Percentiles rank a stretch among this genome's conserved stretches.
Evolutionary conservation across 371 early-diverging fungal genomes (phyloP).

Genomic region (Circinella umbellata): DNA sequence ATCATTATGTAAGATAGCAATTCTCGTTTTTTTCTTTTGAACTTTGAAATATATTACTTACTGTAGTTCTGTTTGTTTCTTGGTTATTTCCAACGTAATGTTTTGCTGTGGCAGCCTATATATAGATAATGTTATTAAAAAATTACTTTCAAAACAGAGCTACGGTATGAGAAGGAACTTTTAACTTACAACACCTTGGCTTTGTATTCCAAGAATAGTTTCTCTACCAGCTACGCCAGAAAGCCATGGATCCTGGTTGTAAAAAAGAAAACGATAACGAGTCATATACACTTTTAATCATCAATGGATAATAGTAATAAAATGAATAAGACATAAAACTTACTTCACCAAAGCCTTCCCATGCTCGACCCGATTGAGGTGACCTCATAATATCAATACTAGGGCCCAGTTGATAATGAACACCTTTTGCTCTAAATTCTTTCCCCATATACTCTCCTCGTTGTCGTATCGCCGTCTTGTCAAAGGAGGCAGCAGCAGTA

Average conservation of each 20-base stretch:
- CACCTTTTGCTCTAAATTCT: slow-evolving; percentile 57
- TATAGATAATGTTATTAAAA: too few relatives aligned
- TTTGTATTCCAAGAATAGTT: slow-evolving; percentile 42
- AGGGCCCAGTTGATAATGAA: slow-evolving; percentile 56
- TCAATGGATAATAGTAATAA: too few relatives aligned
- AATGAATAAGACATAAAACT: not conserved
- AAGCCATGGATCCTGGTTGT: slow-evolving; percentile 53
- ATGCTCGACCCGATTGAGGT: slow-evolving; percentile 58
- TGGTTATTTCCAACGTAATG: slow-evolving; percentile 61
- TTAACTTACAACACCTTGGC: slow-evolving; percentile 43
- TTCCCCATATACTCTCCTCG: slow-evolving; percentile 60
- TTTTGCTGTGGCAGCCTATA: slow-evolving; percentile 56
- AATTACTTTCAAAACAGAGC: too few relatives aligned
- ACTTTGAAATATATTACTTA: slow-evolving; percentile 2
- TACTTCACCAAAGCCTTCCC: slow-evolving; percentile 62
- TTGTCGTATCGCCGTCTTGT: slow-evolving; percentile 43
- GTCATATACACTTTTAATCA: too few relatives aligned
- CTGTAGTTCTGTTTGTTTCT: slow-evolving; percentile 34
- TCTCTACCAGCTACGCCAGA: slow-evolving; percentile 35
- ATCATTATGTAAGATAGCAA: slow-evolving; percentile 1
- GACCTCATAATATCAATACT: slow-evolving; percentile 51
- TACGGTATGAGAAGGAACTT: too few relatives aligned
- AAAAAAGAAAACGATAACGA: too few relatives aligned
- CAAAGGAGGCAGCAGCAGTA: slow-evolving; percentile 61
- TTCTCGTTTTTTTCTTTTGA: too few relatives aligned